Conservation (phyloP, 2,329 filamentous ascomycete genomes). For the Pseudogymnoascus sp. region DNA sequence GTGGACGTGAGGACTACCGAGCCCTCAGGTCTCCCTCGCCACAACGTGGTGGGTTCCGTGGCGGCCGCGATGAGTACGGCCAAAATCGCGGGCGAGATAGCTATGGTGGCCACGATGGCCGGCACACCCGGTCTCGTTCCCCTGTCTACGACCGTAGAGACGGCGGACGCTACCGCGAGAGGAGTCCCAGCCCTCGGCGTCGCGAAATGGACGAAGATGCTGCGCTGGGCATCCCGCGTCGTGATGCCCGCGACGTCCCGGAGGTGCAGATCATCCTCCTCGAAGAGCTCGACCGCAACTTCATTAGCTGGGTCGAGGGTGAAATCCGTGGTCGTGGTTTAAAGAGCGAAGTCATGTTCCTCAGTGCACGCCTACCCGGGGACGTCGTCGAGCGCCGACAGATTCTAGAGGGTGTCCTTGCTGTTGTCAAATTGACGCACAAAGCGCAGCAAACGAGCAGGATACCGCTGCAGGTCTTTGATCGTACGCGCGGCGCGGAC, state of each 20-base stretch:
- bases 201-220: slow-evolving; percentile 50
- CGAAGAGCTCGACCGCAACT: slow-evolving; percentile 70
- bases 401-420: slow-evolving; percentile 81
- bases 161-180: slow-evolving; percentile 52
- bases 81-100: slow-evolving; percentile 26
- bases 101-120: slow-evolving; percentile 34
- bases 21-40: slow-evolving; percentile 55
- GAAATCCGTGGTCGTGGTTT: slow-evolving; percentile 67
- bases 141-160: slow-evolving; percentile 44
- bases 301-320: slow-evolving; percentile 74
- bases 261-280: slow-evolving; percentile 84
- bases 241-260: slow-evolving; percentile 69
- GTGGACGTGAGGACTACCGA: slow-evolving; percentile 57
- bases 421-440: slow-evolving; percentile 70
- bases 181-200: slow-evolving; percentile 63
- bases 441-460: slow-evolving; percentile 63
- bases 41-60: slow-evolving; percentile 49
- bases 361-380: slow-evolving; percentile 70
- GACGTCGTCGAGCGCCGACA: slow-evolving; percentile 77
- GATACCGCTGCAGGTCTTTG: slow-evolving; percentile 78
- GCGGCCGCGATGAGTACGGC: slow-evolving; percentile 56
- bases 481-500: slow-evolving; percentile 65
- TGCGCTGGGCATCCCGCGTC: slow-evolving; percentile 64
- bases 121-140: slow-evolving; percentile 63
- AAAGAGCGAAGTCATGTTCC: slow-evolving; percentile 69